Conservation (phyloP, 768 basidiomycete species). For the Phaffia tasmanica region DNA sequence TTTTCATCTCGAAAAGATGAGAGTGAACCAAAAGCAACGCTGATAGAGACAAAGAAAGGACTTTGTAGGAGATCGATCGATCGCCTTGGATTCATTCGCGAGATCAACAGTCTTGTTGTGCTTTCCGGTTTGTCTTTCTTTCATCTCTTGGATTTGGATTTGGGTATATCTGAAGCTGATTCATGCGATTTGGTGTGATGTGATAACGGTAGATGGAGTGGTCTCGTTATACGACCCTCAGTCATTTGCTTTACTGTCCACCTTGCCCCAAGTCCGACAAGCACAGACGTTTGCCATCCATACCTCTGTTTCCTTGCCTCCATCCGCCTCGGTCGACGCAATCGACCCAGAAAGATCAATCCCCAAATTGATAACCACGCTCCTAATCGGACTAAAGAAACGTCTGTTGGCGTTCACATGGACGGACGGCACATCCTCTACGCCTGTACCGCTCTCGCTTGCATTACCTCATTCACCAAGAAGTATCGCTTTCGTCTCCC, state of each 20-base stretch:
- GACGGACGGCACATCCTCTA: conserved; percentile 7
- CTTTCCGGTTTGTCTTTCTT: conserved; percentile 57
- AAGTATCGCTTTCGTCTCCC: conserved; percentile 59
- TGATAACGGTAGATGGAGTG: conserved; percentile 48
- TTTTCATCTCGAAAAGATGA: not conserved
- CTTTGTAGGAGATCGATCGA: conserved; percentile 65
- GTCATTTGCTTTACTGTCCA: conserved; percentile 56
- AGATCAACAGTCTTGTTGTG: conserved; percentile 71
- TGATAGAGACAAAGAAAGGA: conserved; percentile 56
- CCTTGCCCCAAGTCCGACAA: conserved; percentile 61
- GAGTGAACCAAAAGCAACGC: conserved; percentile 17
- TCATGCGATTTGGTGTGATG: not conserved
- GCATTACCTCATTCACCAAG: conserved; percentile 82
- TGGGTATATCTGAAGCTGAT: not conserved
- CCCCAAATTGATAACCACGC: conserved; percentile 57
- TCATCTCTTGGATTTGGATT: not conserved
- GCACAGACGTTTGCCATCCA: conserved; percentile 74
- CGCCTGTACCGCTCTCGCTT: not conserved
- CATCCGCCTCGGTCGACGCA: conserved; percentile 52
- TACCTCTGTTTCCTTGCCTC: conserved; percentile 45
- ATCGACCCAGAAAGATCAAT: conserved; percentile 48
- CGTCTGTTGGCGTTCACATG: conserved; percentile 12
- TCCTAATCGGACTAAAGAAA: conserved; percentile 57
- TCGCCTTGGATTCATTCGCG: conserved; percentile 72
- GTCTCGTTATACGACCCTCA: conserved; percentile 69